These are phyloP conservation scores for Daldinia eschscholtzii DNA, from an alignment of 2,329 filamentous ascomycete genomes.

Conservation along the genomic window DNA sequence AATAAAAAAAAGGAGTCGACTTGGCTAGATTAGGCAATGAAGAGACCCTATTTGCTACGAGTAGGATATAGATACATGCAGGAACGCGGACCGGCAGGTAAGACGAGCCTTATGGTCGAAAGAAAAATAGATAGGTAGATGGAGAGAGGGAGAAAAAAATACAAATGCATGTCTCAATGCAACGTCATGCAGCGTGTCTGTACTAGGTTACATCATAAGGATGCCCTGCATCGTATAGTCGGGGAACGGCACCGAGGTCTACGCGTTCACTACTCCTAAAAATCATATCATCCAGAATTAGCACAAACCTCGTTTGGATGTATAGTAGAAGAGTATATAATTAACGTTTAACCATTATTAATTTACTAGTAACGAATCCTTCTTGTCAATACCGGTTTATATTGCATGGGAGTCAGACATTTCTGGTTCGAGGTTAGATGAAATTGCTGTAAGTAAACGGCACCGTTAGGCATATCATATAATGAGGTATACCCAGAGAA, in stretches of 20 bases:
- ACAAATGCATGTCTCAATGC: constrained; percentile 26
- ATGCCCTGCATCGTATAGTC: constrained; percentile 39
- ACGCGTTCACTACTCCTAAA: constrained; percentile 15
- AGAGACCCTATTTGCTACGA: neutral
- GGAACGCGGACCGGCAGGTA: constrained; percentile 31
- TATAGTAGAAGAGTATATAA: constrained; percentile 15
- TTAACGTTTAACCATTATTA: constrained; percentile 3
- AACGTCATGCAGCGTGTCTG: constrained; percentile 32
- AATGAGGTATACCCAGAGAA: neutral
- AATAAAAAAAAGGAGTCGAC: constrained; percentile 16
- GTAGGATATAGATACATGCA: constrained; percentile 29
- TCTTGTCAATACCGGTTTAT: constrained; percentile 6
- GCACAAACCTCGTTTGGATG: constrained; percentile 21
- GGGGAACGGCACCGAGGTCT: constrained; percentile 23
- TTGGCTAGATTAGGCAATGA: constrained; percentile 13
- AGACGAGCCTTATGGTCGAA: constrained; percentile 27
- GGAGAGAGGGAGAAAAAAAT: neutral
- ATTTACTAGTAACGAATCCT: constrained; percentile 6
- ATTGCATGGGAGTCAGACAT: neutral
- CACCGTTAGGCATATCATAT: neutral
- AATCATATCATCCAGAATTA: constrained; percentile 34
- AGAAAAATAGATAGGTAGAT: neutral
- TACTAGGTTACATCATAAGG: constrained; percentile 29
- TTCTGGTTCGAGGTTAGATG: constrained; percentile 2
- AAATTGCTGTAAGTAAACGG: constrained; percentile 9